These are phyloP conservation scores for Solioccasus polychromus DNA, from an alignment of 768 basidiomycete genomes.

Conservation along the genomic window DNA sequence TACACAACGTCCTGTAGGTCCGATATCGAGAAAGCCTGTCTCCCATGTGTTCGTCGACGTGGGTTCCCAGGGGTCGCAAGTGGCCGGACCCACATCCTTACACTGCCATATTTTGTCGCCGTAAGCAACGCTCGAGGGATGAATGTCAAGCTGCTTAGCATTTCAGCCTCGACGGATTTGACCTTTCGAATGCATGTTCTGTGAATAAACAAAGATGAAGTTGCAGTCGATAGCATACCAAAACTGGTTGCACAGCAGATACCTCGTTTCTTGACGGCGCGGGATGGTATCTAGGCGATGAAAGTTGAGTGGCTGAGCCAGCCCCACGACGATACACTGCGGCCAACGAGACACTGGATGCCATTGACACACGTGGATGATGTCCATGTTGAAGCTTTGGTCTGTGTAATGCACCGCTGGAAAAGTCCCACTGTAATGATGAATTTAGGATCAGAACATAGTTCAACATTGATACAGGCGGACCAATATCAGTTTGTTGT, in stretches of 20 bases:
- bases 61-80: conserved; percentile 39
- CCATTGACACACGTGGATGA: conserved; percentile 73
- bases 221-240: conserved; percentile 47
- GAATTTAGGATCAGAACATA: neutral
- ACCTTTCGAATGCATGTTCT: conserved; percentile 41
- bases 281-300: conserved; percentile 66
- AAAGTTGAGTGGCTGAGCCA: conserved; percentile 56
- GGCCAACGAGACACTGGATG: conserved; percentile 74
- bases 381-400: conserved; percentile 74
- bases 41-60: conserved; percentile 29
- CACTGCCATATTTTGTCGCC: conserved; percentile 68
- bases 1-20: conserved; percentile 29
- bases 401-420: conserved; percentile 83
- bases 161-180: conserved; percentile 78
- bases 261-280: conserved; percentile 91
- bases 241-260: conserved; percentile 84
- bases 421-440: conserved; percentile 83
- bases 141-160: conserved; percentile 73
- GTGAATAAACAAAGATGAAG: neutral
- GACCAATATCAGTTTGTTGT: conserved; percentile 91
- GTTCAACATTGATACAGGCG: conserved; percentile 19
- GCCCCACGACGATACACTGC: conserved; percentile 58
- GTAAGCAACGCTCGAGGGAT: conserved; percentile 78
- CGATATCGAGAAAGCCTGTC: conserved; percentile 30
- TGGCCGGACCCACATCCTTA: conserved; percentile 85